Base-by-base conservation (phyloP, 257 asterid genomes). In the Solanum infundibuliforme region DNA sequence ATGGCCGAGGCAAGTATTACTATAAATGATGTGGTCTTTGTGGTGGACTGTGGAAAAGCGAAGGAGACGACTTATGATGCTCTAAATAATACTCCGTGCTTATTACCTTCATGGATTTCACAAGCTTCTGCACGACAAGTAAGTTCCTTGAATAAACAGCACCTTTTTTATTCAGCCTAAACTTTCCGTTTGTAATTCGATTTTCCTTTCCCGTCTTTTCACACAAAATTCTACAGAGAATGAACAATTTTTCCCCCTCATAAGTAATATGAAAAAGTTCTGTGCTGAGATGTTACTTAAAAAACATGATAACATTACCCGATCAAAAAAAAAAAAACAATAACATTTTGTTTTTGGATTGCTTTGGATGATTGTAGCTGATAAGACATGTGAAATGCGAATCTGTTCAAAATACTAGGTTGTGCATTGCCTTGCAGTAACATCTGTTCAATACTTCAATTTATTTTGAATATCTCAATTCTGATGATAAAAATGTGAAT, bases 1-100 rank as follows among this genome's bases (percentile, higher is more conserved):
- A 97, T 97, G 99, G 99, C 99, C 2, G 99, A 97, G 93, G 99
- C 99, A 85, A 97, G 99, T 94, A 97, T 97, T 90, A 97, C 99
- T 68, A 97, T 97, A 88, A 97, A 97, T 88, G 99, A 97, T 88
- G 79, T 97, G 29, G 99, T 95, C 62, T 97, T 94, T 91, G 99
- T 97, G 90, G 96, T 97, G 62, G 99, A 97, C 90, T 97, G 99
- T 89, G 99, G 99, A 86, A 97, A 97, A 93, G 99, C 99, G 48
- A 97, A 97, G 93, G 99, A 97, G 93, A 97, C 99, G 13, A 93
- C 98, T 75, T 97, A 97, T 87, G 99, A 97, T 90, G 99, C 99
- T 84, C 91, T 97, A 62, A 97, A 97, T 87, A 94, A 94, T 89
- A 96, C 99, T 13, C 99, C 99, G 4, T 97, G 99, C 86, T 92